Evolutionary conservation across 768 basidiomycete genomes (phyloP), one percentile per base, ranked within the genome.

Genomic region (Mycena olivaceomarginata): DNA sequence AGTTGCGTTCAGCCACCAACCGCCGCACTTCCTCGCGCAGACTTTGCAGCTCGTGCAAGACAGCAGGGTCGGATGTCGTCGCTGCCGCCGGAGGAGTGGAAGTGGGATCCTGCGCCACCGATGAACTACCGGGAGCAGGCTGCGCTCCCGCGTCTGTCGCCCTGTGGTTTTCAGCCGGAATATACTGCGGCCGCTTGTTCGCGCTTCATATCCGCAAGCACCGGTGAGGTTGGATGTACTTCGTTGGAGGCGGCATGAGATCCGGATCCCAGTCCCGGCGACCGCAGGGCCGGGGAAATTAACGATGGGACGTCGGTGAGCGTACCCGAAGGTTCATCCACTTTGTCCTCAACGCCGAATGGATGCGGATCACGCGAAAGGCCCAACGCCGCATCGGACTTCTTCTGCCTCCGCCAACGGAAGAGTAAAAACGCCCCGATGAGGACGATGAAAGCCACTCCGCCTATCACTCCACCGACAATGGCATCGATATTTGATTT

Each of bases 11-110:
- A n/a, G 40, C 63, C 20, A 43, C 63, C 39, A 64, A 43, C 41
- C n/a, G 40, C n/a, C 41, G 2, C 46, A 67, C 15, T 46, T 46
- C 66, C 46, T 46, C 45, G 5, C 66, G 66, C 66, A 67, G 16
- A 51, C 46, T 67, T 22, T 48, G 66, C 25, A 67, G 48, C 39
- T 67, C 66, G 0, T 45, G 66, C 22, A 67, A n/a, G 31, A 67
- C 41, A 31, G 3, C 31, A 4, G 53, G 53, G n/a, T 56, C 53
- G n/a, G 53, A 8, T n/a, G 20, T 20, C n/a, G 53, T 56, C 22
- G 53, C 31, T 31, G 4, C 16, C 48, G 48, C n/a, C 8, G 53
- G 53, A n/a, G n/a, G n/a, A 8, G n/a, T 56, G 5, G 53, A 10
- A 20, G 53, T n/a, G 5, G 7, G 53, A 22, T 25, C 25, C 25